Percentiles rank a stretch among this genome's conserved stretches.
Conservation (phyloP, 208 protist species). For the Wallacemonas rigidus region DNA sequence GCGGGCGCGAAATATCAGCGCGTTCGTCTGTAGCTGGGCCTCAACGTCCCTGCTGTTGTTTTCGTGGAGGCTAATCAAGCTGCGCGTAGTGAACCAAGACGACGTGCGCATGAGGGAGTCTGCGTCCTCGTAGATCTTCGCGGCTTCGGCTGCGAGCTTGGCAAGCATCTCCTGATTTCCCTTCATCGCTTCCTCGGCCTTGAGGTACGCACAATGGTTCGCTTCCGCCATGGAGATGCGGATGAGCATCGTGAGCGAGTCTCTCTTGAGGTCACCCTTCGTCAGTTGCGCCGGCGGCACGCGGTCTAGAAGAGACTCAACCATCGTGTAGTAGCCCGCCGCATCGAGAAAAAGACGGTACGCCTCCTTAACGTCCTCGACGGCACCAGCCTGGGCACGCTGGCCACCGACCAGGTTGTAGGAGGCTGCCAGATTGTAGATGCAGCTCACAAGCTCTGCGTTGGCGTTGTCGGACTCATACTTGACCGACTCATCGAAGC, state of each 20-base stretch:
- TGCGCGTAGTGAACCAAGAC: slow-evolving; percentile 35
- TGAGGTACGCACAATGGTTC: slow-evolving; percentile 84
- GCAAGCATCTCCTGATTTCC: slow-evolving; percentile 68
- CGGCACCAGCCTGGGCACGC: slow-evolving; percentile 38
- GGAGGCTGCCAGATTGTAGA: slow-evolving; percentile 86
- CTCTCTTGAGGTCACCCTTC: slow-evolving; percentile 62
- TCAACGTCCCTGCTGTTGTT: slow-evolving; percentile 53
- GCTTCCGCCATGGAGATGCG: slow-evolving; percentile 63
- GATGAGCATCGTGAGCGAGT: slow-evolving; percentile 58
- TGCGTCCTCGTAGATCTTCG: slow-evolving; percentile 72
- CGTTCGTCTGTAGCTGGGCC: slow-evolving; percentile 39
- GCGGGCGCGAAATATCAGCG: slow-evolving; percentile 64
- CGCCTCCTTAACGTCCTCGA: slow-evolving; percentile 65
- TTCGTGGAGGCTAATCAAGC: slow-evolving; percentile 19
- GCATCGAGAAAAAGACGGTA: slow-evolving; percentile 80
- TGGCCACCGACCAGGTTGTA: slow-evolving; percentile 53
- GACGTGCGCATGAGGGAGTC: slow-evolving; percentile 47
- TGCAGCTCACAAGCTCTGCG: slow-evolving; percentile 73
- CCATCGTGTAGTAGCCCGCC: slow-evolving; percentile 82
- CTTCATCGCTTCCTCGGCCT: slow-evolving; percentile 71
- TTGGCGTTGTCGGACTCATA: slow-evolving; percentile 71
- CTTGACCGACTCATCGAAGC: slow-evolving; percentile 66
- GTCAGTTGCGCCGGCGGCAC: slow-evolving; percentile 61
- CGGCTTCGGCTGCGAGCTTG: slow-evolving; percentile 75
- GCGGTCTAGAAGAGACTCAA: slow-evolving; percentile 46